Evolutionary conservation across 208 protist species (phyloP), one percentile per base, ranked within the genome.

Genomic region (Crithidia brevicula): DNA sequence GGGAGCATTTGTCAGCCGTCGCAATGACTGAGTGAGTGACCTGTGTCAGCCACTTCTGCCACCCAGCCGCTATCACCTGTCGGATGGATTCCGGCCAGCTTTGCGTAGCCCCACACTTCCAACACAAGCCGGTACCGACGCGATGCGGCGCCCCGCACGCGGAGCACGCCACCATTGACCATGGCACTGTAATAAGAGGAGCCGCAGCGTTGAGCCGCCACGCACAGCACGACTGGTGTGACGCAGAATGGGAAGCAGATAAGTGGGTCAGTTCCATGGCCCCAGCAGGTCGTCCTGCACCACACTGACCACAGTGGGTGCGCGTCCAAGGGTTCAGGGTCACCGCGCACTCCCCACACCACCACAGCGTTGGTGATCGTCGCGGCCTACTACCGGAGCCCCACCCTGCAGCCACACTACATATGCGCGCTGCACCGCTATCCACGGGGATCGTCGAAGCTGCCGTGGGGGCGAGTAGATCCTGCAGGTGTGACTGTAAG

Each of bases 101-200:
- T 46, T 59, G 47, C 82, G 49, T 9, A 18, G 33, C 56, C 49
- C 64, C 45, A 49, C 76, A 61, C 42, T 49, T 27, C 74, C 62
- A 73, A 53, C 71, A 77, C 9, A 22, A 36, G 45, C 46, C 16
- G 8, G 28, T 4, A 2, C 58, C 58, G 6, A 72, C 68, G 45
- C 74, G 61, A 27, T 76, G 76, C 18, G 30, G 53, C 3, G 72
- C 60, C 16, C 46, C 36, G 53, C 85, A 91, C 18, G 20, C 23
- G 8, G 13, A 30, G 47, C 85, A 91, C 18, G 51, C 11, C 31
- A 65, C 63, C 52, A 74, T 82, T n/a, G 50, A 51, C 85, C 85
- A 91, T 30, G 78, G 76, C 15, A 79, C 56, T 11, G 67, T 66
- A 20, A 82, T 49, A 11, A 74, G 49, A 11, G 73, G 72, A 2